Conservation (phyloP, 1,284 basidiomycete species). For the Rhodotorula sp. region DNA sequence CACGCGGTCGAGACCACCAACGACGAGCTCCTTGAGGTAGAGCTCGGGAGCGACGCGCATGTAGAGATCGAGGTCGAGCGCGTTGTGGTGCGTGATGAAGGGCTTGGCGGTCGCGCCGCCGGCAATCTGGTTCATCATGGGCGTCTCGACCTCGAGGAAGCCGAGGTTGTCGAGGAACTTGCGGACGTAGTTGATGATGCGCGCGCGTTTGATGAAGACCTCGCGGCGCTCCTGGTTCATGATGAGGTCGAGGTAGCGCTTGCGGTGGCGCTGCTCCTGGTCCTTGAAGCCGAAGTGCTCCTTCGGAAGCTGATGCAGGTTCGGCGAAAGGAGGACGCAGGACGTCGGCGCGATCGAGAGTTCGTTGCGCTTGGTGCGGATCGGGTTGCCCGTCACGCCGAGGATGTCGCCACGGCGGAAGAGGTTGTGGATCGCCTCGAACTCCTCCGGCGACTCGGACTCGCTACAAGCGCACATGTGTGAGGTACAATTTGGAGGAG, state of each 20-base stretch:
- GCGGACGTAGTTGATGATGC: slow-evolving; percentile 85
- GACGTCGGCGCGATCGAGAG: slow-evolving; percentile 82
- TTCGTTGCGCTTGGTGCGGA: slow-evolving; percentile 94
- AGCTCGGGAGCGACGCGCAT: slow-evolving; percentile 97
- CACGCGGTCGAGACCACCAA: slow-evolving; percentile 94
- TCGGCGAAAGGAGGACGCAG: slow-evolving; percentile 89
- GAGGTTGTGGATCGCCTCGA: slow-evolving; percentile 73
- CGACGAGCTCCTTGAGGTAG: slow-evolving; percentile 96
- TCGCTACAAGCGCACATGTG: slow-evolving; percentile 27
- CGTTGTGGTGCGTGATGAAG: slow-evolving; percentile 98
- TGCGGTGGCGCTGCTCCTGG: slow-evolving; percentile 95
- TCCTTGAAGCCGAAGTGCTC: slow-evolving; percentile 90
- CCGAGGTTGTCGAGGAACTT: slow-evolving; percentile 88
- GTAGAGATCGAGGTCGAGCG: slow-evolving; percentile 95
- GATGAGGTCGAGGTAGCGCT: slow-evolving; percentile 98
- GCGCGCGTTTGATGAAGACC: slow-evolving; percentile 80
- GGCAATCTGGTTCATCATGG: slow-evolving; percentile 96
- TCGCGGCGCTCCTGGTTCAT: slow-evolving; percentile 87
- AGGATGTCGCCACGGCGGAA: slow-evolving; percentile 96
- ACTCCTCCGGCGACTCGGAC: slow-evolving; percentile 67
- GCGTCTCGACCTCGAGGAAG: slow-evolving; percentile 99
- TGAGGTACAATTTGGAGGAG: neutral
- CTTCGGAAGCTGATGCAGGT: slow-evolving; percentile 89
- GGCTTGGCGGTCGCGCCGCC: slow-evolving; percentile 98
- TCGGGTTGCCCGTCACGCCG: slow-evolving; percentile 84